Percentiles rank a stretch among this genome's conserved stretches.
Evolutionary conservation across 192 early-diverging fungal genomes (phyloP).

Genomic region (Linnemannia elongata): DNA sequence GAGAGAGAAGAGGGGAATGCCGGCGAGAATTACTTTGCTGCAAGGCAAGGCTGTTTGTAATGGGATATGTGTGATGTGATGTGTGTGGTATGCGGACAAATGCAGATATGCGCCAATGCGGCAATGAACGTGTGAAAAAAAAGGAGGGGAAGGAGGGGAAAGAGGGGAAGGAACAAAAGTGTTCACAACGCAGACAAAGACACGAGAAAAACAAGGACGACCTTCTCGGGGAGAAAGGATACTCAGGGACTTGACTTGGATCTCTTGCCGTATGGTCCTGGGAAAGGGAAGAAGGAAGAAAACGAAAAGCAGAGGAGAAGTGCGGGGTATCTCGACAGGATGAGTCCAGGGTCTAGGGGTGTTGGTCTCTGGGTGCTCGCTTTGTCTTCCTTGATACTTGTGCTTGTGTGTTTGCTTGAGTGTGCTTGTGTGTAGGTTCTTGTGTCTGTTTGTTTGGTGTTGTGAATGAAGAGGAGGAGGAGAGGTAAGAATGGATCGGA

Average conservation of each 20-base stretch:
- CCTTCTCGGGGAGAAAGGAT: background rate
- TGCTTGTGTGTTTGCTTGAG: background rate
- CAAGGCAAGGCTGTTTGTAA: background rate
- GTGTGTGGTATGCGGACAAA: background rate
- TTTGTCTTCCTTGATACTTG: conserved; percentile 8
- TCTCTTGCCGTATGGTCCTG: background rate
- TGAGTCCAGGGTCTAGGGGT: no score
- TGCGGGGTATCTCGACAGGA: background rate
- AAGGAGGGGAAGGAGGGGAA: background rate
- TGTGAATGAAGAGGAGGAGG: background rate
- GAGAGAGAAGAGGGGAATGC: background rate
- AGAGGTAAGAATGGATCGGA: background rate
- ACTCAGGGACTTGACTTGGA: background rate
- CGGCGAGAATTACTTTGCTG: background rate
- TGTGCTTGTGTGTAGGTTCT: background rate
- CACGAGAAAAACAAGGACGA: background rate
- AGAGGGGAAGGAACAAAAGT: background rate
- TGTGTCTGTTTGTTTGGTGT: background rate
- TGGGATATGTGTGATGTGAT: background rate
- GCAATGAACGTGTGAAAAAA: background rate
- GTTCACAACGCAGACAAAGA: no score
- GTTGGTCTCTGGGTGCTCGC: background rate
- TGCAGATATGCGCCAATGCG: background rate
- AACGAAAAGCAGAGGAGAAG: background rate
- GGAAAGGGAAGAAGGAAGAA: background rate